Conservation (phyloP, 139 green algal genomes). For the Yamagishiella unicocca region DNA sequence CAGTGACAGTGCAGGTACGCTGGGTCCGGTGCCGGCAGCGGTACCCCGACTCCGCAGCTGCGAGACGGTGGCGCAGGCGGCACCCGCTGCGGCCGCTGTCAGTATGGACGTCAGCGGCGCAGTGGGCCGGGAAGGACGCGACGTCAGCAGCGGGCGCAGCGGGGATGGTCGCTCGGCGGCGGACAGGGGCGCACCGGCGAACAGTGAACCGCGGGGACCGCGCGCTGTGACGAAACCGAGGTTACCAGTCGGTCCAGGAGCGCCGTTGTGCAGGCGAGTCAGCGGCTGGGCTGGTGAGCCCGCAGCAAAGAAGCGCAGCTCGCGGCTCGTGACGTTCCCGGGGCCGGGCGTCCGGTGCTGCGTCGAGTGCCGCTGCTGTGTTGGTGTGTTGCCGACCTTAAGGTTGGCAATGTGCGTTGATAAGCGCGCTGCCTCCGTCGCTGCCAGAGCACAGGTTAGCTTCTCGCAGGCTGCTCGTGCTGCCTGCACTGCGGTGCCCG, state of each 20-base stretch:
- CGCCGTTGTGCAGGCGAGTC: neutral
- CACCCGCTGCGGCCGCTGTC: neutral
- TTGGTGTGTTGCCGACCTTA: neutral
- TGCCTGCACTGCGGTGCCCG: neutral
- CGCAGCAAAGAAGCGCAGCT: conserved; percentile 1
- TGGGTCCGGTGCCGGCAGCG: too few species aligned
- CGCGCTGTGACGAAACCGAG: neutral
- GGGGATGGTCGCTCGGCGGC: neutral
- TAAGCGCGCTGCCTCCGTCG: neutral
- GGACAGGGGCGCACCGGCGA: neutral
- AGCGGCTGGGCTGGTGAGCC: neutral
- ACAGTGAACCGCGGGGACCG: neutral
- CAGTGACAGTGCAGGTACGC: neutral
- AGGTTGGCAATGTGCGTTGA: neutral
- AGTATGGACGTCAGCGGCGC: neutral
- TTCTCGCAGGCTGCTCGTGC: conserved; percentile 3
- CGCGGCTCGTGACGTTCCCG: neutral
- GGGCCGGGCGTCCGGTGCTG: neutral
- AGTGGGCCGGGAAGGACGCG: neutral
- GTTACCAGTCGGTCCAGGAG: neutral
- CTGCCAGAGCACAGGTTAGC: neutral
- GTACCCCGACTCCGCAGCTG: too few species aligned
- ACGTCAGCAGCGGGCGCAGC: neutral
- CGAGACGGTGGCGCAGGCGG: too few species aligned
- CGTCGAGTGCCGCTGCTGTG: neutral